A percentile compares a stretch with the other conserved stretches of the same genome.
These are phyloP conservation scores for Tuber borchii DNA, from an alignment of 495 filamentous ascomycete species.

Conservation along the genomic window DNA sequence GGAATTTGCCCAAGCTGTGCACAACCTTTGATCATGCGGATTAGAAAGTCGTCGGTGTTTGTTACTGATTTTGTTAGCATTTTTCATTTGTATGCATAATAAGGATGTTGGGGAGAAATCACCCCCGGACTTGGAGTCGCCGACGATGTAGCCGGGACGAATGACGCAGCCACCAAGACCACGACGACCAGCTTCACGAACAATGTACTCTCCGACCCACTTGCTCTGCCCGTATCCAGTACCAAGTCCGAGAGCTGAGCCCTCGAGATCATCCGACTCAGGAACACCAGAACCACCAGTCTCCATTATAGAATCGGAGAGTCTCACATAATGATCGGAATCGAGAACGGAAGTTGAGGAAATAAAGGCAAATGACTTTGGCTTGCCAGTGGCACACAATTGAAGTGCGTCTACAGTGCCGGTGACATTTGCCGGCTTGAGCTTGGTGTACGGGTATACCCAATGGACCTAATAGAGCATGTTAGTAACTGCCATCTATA, in stretches of 20 bases:
- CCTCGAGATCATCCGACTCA: constrained; percentile 61
- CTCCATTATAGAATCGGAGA: constrained; percentile 56
- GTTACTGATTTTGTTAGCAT: constrained; percentile 45
- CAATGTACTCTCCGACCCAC: constrained; percentile 74
- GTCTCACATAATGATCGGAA: constrained; percentile 66
- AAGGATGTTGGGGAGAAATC: not conserved
- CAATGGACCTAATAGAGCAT: constrained; percentile 59
- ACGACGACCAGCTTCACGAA: constrained; percentile 68
- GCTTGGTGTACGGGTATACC: constrained; percentile 70
- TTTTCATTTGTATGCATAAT: not conserved
- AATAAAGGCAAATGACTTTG: constrained; percentile 77
- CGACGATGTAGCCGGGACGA: constrained; percentile 79
- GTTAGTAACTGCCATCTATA: not conserved
- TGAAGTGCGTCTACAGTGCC: constrained; percentile 70
- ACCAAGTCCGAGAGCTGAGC: constrained; percentile 58
- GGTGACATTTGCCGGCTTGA: constrained; percentile 72
- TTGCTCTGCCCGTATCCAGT: constrained; percentile 93
- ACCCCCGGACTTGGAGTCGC: constrained; percentile 60
- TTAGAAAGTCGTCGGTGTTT: constrained; percentile 87
- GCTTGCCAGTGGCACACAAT: constrained; percentile 67
- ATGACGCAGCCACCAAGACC: constrained; percentile 72
- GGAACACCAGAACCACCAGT: constrained; percentile 52
- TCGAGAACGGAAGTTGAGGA: constrained; percentile 82
- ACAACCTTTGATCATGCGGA: constrained; percentile 83
- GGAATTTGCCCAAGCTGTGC: constrained; percentile 70